Evolutionary conservation across 1,139 yeast species (phyloP).

Genomic region (Saccharomyces hybrid): DNA sequence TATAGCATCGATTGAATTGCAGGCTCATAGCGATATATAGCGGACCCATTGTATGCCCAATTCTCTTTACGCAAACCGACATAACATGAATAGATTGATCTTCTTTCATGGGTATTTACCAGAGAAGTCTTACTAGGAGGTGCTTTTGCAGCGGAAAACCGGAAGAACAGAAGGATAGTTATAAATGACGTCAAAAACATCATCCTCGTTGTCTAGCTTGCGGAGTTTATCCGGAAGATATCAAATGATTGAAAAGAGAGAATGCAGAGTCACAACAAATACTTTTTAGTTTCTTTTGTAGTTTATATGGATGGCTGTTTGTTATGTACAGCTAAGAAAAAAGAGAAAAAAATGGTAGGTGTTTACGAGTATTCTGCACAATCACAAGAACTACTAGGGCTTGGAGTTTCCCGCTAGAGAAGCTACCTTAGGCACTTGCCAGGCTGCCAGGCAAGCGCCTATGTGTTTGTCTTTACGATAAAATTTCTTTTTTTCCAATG

Average conservation of each 20-base stretch:
- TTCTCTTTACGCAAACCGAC: not conserved
- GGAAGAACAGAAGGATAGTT: not conserved
- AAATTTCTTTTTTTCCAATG: not conserved
- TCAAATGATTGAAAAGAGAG: not conserved
- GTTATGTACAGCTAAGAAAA: not conserved
- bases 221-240: not conserved
- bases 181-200: not conserved
- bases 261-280: not conserved
- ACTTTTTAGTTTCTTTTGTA: not conserved
- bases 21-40: slow-evolving; percentile 18
- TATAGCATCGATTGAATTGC: slow-evolving; percentile 20
- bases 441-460: not conserved
- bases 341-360: not conserved
- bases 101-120: not conserved
- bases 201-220: not conserved
- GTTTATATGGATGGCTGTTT: not conserved
- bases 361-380: not conserved
- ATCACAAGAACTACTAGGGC: not conserved
- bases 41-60: not conserved
- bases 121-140: not conserved
- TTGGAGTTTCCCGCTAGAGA: not conserved
- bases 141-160: not conserved
- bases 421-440: not conserved
- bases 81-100: not conserved
- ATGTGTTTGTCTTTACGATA: not conserved